These are phyloP conservation scores for Verticillium isaacii DNA, from an alignment of 2,329 filamentous ascomycete genomes.

Conservation along the genomic window DNA sequence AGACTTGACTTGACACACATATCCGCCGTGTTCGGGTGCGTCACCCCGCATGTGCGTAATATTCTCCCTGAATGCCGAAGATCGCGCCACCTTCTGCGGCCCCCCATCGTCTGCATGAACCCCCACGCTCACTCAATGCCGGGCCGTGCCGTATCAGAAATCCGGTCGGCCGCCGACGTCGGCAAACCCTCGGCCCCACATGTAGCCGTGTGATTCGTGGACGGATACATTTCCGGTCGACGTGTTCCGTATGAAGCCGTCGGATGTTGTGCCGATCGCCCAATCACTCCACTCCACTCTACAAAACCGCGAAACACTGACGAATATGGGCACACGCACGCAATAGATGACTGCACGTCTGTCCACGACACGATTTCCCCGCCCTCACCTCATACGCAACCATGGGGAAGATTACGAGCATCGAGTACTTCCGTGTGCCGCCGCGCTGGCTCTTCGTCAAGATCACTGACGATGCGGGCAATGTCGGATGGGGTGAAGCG, in stretches of 20 bases:
- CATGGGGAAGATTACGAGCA: slow-evolving; percentile 60
- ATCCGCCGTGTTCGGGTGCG: too few relatives aligned
- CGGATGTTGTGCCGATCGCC: neutral
- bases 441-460: slow-evolving; percentile 78
- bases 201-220: neutral
- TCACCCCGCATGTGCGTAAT: neutral
- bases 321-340: neutral
- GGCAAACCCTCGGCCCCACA: neutral
- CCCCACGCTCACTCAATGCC: neutral
- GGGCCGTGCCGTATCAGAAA: neutral
- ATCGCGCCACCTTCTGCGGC: neutral
- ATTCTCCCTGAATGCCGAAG: neutral
- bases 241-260: neutral
- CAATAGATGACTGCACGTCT: neutral
- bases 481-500: slow-evolving; percentile 69
- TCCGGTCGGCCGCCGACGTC: neutral
- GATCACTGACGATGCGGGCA: slow-evolving; percentile 61
- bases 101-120: neutral
- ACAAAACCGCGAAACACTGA: neutral
- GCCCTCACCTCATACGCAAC: slow-evolving; percentile 33
- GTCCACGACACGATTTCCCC: neutral
- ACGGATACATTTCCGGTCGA: slow-evolving; percentile 1
- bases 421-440: slow-evolving; percentile 71
- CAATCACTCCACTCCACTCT: neutral
- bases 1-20: too few relatives aligned